These are phyloP conservation scores for Paramecium primaurelia DNA, from an alignment of 73 alveolate species.

Conservation along the genomic window DNA sequence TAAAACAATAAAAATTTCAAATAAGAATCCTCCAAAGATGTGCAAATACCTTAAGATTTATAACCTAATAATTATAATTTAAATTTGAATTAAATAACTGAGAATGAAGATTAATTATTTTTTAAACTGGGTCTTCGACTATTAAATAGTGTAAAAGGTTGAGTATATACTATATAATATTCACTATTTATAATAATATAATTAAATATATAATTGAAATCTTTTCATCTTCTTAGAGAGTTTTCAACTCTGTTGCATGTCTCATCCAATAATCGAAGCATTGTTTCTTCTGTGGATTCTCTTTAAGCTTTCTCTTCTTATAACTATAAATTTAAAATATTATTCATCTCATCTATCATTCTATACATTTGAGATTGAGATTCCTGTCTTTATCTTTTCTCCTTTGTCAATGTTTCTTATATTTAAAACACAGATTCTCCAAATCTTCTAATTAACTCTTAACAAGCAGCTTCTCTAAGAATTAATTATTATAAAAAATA, in stretches of 20 bases:
- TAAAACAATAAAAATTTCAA: neutral
- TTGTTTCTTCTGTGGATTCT: constrained; percentile 72
- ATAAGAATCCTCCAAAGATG: neutral
- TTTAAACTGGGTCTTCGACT: neutral
- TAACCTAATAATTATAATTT: neutral
- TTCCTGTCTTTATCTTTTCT: constrained; percentile 74
- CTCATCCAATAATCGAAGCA: constrained; percentile 75
- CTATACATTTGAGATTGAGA: constrained; percentile 65
- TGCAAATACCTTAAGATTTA: neutral
- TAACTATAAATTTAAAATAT: constrained; percentile 65
- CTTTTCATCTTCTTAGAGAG: constrained; percentile 57
- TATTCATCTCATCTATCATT: constrained; percentile 78
- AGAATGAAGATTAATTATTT: neutral
- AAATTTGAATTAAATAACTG: neutral
- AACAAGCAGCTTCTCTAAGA: constrained; percentile 21
- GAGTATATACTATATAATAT: neutral
- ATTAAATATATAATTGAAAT: neutral
- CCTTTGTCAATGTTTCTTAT: constrained; percentile 66
- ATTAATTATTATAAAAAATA: neutral
- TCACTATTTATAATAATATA: neutral
- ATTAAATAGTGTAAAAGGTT: neutral
- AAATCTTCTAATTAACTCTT: constrained; percentile 50
- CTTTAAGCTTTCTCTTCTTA: constrained; percentile 66
- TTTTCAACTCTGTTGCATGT: constrained; percentile 79
- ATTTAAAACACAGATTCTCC: constrained; percentile 72